Conservation (phyloP, 2,329 filamentous ascomycete species). For the Aphanoascus verrucosus region DNA sequence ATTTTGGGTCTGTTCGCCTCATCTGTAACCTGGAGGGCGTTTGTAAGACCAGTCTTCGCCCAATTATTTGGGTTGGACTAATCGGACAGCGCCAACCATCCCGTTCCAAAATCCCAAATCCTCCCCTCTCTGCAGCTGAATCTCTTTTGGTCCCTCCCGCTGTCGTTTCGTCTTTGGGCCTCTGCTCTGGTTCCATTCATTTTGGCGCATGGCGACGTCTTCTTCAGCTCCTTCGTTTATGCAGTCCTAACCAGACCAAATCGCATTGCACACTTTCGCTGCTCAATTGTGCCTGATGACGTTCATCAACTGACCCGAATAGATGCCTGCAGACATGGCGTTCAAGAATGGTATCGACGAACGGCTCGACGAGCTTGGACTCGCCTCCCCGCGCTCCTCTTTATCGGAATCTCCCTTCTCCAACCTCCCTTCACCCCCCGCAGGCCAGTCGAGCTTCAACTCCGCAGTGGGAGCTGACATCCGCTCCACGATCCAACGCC, state of each 20-base stretch:
- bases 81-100: slow-evolving; percentile 6
- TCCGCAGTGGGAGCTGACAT: slow-evolving; percentile 55
- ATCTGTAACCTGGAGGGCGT: slow-evolving; percentile 6
- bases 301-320: slow-evolving; percentile 12
- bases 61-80: slow-evolving; percentile 5
- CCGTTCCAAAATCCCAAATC: slow-evolving; percentile 5
- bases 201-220: background rate
- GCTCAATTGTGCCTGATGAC: slow-evolving; percentile 17
- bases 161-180: background rate
- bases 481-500: slow-evolving; percentile 69
- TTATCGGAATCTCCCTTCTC: slow-evolving; percentile 66
- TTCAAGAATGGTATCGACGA: slow-evolving; percentile 52
- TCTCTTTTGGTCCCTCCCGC: slow-evolving; percentile 11
- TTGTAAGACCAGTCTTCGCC: slow-evolving; percentile 3
- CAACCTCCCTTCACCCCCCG: slow-evolving; percentile 61
- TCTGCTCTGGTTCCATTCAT: background rate
- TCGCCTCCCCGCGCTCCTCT: slow-evolving; percentile 64
- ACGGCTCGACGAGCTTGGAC: slow-evolving; percentile 69
- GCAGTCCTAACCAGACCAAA: background rate
- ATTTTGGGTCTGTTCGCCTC: background rate
- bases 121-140: background rate
- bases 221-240: background rate
- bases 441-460: slow-evolving; percentile 54
- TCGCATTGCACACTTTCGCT: background rate
- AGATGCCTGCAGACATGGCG: slow-evolving; percentile 42